Evolutionary conservation across 305 asterid genomes (phyloP), one percentile per base, ranked within the genome.

Genomic region (Fraxinus greggii): DNA sequence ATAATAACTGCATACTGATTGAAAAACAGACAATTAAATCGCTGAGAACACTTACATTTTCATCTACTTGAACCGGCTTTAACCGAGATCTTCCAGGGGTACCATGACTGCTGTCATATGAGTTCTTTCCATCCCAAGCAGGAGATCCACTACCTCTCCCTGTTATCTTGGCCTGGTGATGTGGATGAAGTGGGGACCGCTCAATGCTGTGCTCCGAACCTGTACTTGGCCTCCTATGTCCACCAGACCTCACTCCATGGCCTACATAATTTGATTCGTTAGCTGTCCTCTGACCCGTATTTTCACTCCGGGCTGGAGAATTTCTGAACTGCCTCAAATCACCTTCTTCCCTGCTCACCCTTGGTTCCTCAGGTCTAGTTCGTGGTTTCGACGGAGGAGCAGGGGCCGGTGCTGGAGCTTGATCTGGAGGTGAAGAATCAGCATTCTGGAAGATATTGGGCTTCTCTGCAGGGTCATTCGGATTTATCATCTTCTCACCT

Each of bases 151-250:
- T 56, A 33, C 89, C 90, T 75, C 91, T 65, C 10, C 88, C 92
- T 6, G 33, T 6, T 31, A 45, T 80, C 72, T 85, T 87, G 1
- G 81, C 84, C 70, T 86, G 90, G 45, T 87, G 82, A 32, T 81
- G 90, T 0, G 91, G 92, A 78, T 88, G 93, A 76, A 85, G 89
- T 10, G 93, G 91, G 21, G 92, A 86, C 23, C 83, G 82, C 29
- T 90, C 92, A 72, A 83, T 79, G 88, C 91, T 85, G 5, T 78
- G 79, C 28, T 89, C 92, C 1, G 90, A 87, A 35, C 89, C 92
- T 0, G 19, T 63, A 82, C 86, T 88, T 74, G 86, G 79, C 86
- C 88, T 84, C 15, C 19, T 45, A 13, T 88, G 42, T 23, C 89
- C 88, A 70, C 85, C 88, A 23, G 87, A 69, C 82, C 84, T 86